phyloP scores from a whole-genome alignment of 371 early-diverging fungal species.

The Rhizopus delemar region DNA sequence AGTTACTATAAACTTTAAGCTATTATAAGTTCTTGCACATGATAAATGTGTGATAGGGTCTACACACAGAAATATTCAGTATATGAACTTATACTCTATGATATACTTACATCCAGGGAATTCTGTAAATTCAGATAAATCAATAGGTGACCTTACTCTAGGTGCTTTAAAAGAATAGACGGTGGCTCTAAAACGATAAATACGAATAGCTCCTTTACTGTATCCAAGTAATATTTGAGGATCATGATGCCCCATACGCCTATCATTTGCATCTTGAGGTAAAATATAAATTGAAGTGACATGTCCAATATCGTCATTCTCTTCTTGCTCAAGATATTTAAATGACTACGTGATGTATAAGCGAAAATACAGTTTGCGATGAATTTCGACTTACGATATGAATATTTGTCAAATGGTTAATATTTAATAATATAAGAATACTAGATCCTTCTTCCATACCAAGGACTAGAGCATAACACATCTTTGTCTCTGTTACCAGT shows the following conservation, averaged over 20 bases:
- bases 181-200: constrained; percentile 14
- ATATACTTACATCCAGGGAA: constrained; percentile 14
- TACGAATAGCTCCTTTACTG: constrained; percentile 12
- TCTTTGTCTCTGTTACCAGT: not conserved
- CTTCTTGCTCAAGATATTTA: not conserved
- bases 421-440: constrained; percentile 3
- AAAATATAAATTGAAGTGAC: constrained; percentile 21
- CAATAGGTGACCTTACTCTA: constrained; percentile 13
- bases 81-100: not conserved
- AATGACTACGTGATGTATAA: not conserved
- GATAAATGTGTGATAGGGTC: constrained; percentile 18
- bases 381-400: not conserved
- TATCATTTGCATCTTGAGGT: constrained; percentile 16
- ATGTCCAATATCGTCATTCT: constrained; percentile 8
- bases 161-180: constrained; percentile 17
- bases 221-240: constrained; percentile 17
- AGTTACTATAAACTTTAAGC: constrained; percentile 10
- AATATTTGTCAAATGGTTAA: not conserved
- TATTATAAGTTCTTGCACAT: constrained; percentile 17
- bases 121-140: constrained; percentile 22
- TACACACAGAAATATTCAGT: not conserved
- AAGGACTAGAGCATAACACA: constrained; percentile 8
- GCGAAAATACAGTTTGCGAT: not conserved
- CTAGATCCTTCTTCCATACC: constrained; percentile 5
- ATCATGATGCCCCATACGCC: constrained; percentile 22